A percentile compares a stretch with the other conserved stretches of the same genome.
Conservation (phyloP, 805 yeast species). For the Lipomyces oligophaga region DNA sequence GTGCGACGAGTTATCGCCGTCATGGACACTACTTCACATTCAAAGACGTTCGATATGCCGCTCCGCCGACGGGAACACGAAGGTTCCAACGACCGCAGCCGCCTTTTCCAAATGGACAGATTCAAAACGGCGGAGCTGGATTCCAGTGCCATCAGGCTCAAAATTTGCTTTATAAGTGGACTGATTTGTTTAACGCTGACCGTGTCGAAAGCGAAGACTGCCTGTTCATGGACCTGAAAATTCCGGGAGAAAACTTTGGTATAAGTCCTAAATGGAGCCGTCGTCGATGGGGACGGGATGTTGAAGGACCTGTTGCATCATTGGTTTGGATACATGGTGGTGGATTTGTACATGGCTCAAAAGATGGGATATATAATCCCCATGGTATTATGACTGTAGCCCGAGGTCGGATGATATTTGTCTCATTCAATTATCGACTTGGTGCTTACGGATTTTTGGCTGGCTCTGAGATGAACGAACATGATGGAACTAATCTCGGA, state of each 20-base stretch:
- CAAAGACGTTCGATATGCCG: conserved; percentile 25
- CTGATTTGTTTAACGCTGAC: not conserved
- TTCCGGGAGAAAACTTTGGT: conserved; percentile 19
- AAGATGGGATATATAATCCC: conserved; percentile 15
- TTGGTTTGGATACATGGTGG: conserved; percentile 13
- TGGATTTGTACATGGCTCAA: conserved; percentile 15
- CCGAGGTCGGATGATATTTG: conserved; percentile 36
- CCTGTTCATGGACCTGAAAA: conserved; percentile 22
- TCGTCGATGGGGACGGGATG: too few relatives aligned
- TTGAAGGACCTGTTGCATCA: conserved; percentile 3
- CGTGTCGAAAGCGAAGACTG: conserved; percentile 26
- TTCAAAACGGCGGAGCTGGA: conserved; percentile 21
- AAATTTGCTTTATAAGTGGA: conserved; percentile 6
- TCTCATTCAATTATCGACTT: conserved; percentile 41
- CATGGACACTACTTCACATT: conserved; percentile 10
- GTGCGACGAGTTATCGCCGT: conserved; percentile 14
- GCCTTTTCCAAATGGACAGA: conserved; percentile 11
- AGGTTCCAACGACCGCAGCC: conserved; percentile 22
- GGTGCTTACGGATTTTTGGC: conserved; percentile 44
- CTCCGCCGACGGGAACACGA: conserved; percentile 19
- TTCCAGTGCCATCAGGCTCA: conserved; percentile 13
- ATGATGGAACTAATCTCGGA: conserved; percentile 38
- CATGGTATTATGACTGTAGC: conserved; percentile 11
- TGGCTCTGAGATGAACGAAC: conserved; percentile 27
- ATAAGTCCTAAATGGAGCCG: too few relatives aligned